Conservation (phyloP, 768 basidiomycete genomes). For the Lactifluus echinatus region DNA sequence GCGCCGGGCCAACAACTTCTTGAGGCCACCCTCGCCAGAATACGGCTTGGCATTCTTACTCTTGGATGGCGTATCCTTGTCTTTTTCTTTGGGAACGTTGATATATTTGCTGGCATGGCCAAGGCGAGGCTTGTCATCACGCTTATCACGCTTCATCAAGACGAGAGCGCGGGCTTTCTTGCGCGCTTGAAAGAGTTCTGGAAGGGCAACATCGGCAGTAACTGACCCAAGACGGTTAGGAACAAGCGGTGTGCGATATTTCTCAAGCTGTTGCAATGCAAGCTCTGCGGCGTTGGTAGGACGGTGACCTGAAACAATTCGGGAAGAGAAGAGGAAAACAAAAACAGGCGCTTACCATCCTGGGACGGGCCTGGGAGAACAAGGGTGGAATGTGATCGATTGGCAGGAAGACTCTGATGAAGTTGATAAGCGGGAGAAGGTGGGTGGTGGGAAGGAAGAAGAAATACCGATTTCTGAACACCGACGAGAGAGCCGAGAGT, state of each 20-base stretch:
- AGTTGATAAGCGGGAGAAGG: background rate
- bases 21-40: constrained; percentile 70
- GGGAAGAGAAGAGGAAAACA: constrained; percentile 9
- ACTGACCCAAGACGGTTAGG: constrained; percentile 44
- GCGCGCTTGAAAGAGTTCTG: constrained; percentile 54
- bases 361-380: constrained; percentile 5
- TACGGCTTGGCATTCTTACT: constrained; percentile 52
- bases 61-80: constrained; percentile 28
- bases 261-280: constrained; percentile 62
- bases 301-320: constrained; percentile 21
- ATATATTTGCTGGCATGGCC: constrained; percentile 30
- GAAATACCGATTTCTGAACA: constrained; percentile 18
- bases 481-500: constrained; percentile 25
- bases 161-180: constrained; percentile 35
- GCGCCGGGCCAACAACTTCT: constrained; percentile 60
- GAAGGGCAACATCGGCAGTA: constrained; percentile 24
- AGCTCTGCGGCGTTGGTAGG: constrained; percentile 50
- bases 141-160: constrained; percentile 55
- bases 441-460: background rate
- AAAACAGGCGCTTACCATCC: constrained; percentile 10
- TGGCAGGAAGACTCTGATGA: constrained; percentile 1
- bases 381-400: constrained; percentile 15
- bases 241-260: constrained; percentile 71
- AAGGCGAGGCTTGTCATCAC: constrained; percentile 36
- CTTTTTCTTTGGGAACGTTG: constrained; percentile 21